Evolutionary conservation across 495 filamentous ascomycete genomes (phyloP), one percentile per base, ranked within the genome.

Genomic region (Neurospora cerealis): DNA sequence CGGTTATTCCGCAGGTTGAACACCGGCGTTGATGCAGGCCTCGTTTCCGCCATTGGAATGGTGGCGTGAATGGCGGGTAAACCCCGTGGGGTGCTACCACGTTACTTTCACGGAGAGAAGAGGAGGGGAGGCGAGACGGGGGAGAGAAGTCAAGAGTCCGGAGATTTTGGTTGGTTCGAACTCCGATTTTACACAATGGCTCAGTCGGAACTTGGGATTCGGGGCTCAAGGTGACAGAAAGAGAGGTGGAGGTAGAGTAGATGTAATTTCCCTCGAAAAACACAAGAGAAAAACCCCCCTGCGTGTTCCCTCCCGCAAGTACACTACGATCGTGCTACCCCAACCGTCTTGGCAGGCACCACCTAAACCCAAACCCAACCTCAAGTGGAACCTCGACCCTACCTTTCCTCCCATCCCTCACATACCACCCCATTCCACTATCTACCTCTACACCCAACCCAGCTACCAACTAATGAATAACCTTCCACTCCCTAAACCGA

Each of bases 401-500:
- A 39, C 38, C 38, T 39, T 39, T 39, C 8, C 38, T 39, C 38
- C 38, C 38, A 39, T 34, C 32, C 32, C 32, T 4, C 32, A 3
- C 0, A 34, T 34, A 34, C 32, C 2, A 4, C 32, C 32, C 39
- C 40, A 44, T 44, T 19, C 3, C 42, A 8, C 15, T 40, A 8
- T 37, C 40, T 41, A 6, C 5, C 3, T 34, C 4, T 34, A 34
- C 32, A 34, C 32, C 32, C 2, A 34, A 34, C 2, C 32, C 32
- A 34, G 32, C 4, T 34, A 34, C 15, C 2, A 41, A 44, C 24
- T 62, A 72, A 62, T 72, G 70, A 62, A 72, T 72, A 28, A 34
- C 11, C 70, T 72, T 72, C 32, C 32, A 60, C 21, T 72, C 70
- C 39, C 38, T 72, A 21, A 54, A 46, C 15, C 70, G 70, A 15